Evolutionary conservation across 83 land plant species (phyloP).

Genomic region (Picea engelmannii): DNA sequence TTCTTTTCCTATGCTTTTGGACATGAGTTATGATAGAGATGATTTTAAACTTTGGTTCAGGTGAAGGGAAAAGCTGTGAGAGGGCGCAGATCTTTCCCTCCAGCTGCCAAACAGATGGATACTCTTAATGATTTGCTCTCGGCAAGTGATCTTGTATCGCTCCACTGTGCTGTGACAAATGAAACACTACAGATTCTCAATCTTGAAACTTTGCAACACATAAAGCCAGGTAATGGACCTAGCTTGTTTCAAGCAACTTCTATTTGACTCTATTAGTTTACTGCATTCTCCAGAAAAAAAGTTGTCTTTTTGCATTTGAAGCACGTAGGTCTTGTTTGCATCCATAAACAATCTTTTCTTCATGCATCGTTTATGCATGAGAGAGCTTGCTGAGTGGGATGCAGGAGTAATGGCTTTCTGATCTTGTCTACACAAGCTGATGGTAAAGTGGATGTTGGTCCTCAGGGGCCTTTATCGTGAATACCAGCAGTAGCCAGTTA

Average conservation of each 20-base stretch:
- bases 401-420: slow-evolving; percentile 4
- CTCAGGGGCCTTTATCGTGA: slow-evolving; percentile 88
- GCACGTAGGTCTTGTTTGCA: neutral
- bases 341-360: neutral
- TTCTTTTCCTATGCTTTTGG: neutral
- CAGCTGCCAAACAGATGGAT: slow-evolving; percentile 86
- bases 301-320: neutral
- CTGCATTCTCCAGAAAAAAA: neutral
- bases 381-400: neutral
- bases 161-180: slow-evolving; percentile 90
- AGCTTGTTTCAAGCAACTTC: slow-evolving; percentile 9
- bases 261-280: neutral
- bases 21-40: neutral
- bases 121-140: slow-evolving; percentile 91
- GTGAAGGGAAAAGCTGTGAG: slow-evolving; percentile 44
- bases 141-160: slow-evolving; percentile 88
- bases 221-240: slow-evolving; percentile 75
- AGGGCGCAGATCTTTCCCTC: slow-evolving; percentile 61
- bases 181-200: slow-evolving; percentile 90
- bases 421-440: slow-evolving; percentile 14
- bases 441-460: slow-evolving; percentile 12
- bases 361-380: neutral
- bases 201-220: slow-evolving; percentile 85
- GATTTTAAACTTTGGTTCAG: slow-evolving; percentile 22
- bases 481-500: slow-evolving; percentile 95